phyloP scores from a whole-genome alignment of 768 basidiomycete genomes.

The Amanita thiersii region DNA sequence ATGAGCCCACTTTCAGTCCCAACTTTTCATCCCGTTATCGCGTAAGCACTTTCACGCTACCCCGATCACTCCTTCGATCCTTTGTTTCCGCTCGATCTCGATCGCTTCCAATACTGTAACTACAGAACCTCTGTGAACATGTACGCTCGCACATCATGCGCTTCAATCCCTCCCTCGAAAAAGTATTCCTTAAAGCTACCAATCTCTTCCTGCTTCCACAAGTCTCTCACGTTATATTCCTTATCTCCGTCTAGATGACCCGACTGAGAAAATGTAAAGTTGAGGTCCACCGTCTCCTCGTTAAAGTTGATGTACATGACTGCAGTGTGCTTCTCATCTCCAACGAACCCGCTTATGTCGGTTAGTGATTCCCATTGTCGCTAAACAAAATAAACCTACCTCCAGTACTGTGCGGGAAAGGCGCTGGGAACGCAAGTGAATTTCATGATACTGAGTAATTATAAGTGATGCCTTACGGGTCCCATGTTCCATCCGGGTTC shows the following conservation, averaged over 20 bases:
- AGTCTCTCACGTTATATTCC: conserved; percentile 18
- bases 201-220: conserved; percentile 21
- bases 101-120: conserved; percentile 1
- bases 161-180: conserved; percentile 18
- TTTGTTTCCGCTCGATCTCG: background rate
- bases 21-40: conserved; percentile 18
- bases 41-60: conserved; percentile 18
- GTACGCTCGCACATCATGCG: conserved; percentile 21
- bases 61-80: no score
- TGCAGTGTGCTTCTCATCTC: conserved; percentile 19
- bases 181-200: conserved; percentile 17
- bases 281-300: conserved; percentile 18
- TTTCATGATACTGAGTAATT: conserved; percentile 16
- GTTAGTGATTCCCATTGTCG: no score
- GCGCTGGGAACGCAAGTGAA: conserved; percentile 29
- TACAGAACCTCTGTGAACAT: conserved; percentile 19
- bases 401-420: conserved; percentile 51
- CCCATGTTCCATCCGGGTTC: conserved; percentile 32
- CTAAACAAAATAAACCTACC: conserved; percentile 15
- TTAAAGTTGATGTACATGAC: conserved; percentile 24
- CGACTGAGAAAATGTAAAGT: conserved; percentile 20
- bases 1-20: conserved; percentile 32
- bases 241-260: conserved; percentile 18
- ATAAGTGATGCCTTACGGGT: conserved; percentile 13
- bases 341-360: conserved; percentile 18